Conservation (phyloP, 495 filamentous ascomycete genomes). For the Neurospora tetraspora region DNA sequence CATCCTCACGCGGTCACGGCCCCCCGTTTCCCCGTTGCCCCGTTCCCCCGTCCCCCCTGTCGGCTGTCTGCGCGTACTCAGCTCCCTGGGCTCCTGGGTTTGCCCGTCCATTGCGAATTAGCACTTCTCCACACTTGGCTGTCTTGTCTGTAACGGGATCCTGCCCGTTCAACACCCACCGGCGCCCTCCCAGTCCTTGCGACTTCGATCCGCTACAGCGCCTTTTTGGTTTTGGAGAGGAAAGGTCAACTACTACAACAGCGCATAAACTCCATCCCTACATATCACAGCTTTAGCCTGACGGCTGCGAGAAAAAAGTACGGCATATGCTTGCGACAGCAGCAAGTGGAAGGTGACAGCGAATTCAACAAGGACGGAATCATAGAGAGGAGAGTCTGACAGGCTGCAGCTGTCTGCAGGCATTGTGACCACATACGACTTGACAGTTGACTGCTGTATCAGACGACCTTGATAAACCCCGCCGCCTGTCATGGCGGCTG, state of each 20-base stretch:
- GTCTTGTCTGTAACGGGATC: background rate
- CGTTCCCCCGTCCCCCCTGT: background rate
- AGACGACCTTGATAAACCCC: background rate
- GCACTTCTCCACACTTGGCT: background rate
- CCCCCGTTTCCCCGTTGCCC: background rate
- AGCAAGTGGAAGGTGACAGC: background rate
- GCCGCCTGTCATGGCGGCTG: constrained; percentile 34
- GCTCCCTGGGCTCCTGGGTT: background rate
- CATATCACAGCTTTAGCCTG: background rate
- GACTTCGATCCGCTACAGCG: background rate
- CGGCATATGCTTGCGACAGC: background rate
- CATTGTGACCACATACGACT: background rate
- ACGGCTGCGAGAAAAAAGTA: background rate
- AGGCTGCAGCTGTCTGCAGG: background rate
- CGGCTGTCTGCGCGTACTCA: background rate
- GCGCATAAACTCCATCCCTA: background rate
- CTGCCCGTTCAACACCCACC: background rate
- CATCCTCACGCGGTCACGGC: background rate
- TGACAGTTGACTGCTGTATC: background rate
- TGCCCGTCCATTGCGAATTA: background rate
- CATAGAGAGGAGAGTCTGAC: background rate
- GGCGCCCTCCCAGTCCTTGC: background rate
- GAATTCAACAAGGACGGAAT: background rate
- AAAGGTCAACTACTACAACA: background rate
- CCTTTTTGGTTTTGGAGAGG: background rate